A percentile compares a stretch with the other conserved stretches of the same genome.
Evolutionary conservation across 2,329 filamentous ascomycete species (phyloP).

Genomic region (Hypoxylon sp.): DNA sequence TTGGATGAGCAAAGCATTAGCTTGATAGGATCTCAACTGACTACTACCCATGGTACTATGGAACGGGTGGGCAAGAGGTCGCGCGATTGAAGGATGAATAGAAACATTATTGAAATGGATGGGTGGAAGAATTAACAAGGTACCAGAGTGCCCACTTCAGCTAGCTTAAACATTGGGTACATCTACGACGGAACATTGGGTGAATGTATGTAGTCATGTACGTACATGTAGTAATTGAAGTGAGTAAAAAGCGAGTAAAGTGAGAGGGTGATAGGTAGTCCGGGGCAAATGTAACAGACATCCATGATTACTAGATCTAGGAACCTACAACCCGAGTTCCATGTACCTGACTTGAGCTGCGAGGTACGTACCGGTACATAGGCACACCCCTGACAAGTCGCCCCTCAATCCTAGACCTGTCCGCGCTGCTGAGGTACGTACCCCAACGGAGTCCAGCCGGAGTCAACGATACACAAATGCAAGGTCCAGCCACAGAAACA

Average conservation of each 20-base stretch:
- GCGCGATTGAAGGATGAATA: constrained; percentile 43
- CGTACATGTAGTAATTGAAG: too few species aligned
- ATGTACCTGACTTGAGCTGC: constrained; percentile 37
- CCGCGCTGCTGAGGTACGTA: constrained; percentile 33
- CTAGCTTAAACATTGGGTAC: constrained; percentile 40
- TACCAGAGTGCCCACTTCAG: constrained; percentile 37
- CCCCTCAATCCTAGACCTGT: constrained; percentile 19
- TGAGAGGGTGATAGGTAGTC: constrained; percentile 43
- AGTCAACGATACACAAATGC: constrained; percentile 31
- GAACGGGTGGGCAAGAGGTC: constrained; percentile 23
- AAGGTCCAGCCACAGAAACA: constrained; percentile 32
- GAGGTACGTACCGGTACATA: constrained; percentile 43
- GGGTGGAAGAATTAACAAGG: constrained; percentile 27
- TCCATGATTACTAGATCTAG: constrained; percentile 45
- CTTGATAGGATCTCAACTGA: constrained; percentile 31
- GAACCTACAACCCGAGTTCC: constrained; percentile 38
- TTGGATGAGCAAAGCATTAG: constrained; percentile 26
- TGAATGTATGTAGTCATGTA: neutral
- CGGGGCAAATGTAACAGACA: constrained; percentile 45
- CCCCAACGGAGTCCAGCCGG: constrained; percentile 37
- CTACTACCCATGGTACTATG: constrained; percentile 1
- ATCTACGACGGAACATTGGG: constrained; percentile 7
- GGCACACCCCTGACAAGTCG: constrained; percentile 29
- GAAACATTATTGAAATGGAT: too few species aligned
- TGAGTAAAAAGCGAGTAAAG: too few species aligned